These are phyloP conservation scores for Aristolochia californica DNA, from an alignment of 164 flowering plant species.

Conservation along the genomic window DNA sequence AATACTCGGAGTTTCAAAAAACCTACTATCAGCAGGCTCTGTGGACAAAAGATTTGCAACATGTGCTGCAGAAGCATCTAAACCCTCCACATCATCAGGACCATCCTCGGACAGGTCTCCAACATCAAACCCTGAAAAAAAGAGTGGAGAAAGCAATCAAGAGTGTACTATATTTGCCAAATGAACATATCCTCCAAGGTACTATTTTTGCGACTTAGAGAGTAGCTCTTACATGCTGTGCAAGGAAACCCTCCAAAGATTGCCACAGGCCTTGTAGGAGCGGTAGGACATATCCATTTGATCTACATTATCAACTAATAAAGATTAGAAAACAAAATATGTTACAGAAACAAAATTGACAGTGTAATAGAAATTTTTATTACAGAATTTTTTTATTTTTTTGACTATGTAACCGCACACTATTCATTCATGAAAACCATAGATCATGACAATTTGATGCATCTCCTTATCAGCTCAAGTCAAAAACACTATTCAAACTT, in stretches of 20 bases:
- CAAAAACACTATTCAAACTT: slow-evolving; percentile 18
- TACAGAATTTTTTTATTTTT: too few species aligned
- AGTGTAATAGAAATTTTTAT: too few species aligned
- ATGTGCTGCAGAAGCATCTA: slow-evolving; percentile 96
- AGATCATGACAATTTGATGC: too few species aligned
- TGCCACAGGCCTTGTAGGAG: slow-evolving; percentile 49
- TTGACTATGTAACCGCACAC: too few species aligned
- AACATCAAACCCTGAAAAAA: slow-evolving; percentile 72
- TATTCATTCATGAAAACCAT: too few species aligned
- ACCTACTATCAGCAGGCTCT: slow-evolving; percentile 84
- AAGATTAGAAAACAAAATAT: too few species aligned
- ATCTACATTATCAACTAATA: slow-evolving; percentile 19
- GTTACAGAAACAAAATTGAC: too few species aligned
- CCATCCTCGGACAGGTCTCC: slow-evolving; percentile 86
- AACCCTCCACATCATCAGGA: slow-evolving; percentile 81
- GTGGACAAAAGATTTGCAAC: slow-evolving; percentile 85
- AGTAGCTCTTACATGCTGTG: slow-evolving; percentile 50
- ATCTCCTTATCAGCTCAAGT: too few species aligned
- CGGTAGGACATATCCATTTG: slow-evolving; percentile 64
- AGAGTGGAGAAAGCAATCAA: background rate
- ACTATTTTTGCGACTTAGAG: background rate
- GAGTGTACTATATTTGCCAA: background rate
- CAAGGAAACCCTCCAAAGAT: slow-evolving; percentile 59
- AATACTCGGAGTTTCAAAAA: background rate
- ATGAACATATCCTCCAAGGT: background rate